Conservation (phyloP, 805 yeast species). For the Candida incommunis region DNA sequence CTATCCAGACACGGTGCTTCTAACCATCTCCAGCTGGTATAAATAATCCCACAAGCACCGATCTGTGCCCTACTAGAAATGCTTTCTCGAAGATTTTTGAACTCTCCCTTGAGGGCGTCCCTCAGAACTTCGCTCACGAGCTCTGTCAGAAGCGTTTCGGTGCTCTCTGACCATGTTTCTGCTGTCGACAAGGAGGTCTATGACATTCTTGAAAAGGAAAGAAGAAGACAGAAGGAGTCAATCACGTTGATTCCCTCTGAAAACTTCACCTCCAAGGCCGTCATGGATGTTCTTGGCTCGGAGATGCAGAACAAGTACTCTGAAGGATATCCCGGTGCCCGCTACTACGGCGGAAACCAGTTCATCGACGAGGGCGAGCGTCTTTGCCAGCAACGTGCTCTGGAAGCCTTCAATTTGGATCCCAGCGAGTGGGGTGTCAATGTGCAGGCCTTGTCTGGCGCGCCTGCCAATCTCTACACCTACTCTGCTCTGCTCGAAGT, state of each 20-base stretch:
- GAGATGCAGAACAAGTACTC: conserved; percentile 97
- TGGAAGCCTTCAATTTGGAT: conserved; percentile 63
- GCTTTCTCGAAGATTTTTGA: too few species aligned
- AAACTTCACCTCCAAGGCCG: conserved; percentile 90
- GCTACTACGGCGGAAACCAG: conserved; percentile 97
- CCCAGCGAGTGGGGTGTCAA: conserved; percentile 92
- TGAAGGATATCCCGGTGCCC: conserved; percentile 96
- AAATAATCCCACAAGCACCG: too few species aligned
- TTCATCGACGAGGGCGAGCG: conserved; percentile 84
- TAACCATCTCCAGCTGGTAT: too few species aligned
- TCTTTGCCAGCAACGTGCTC: conserved; percentile 82
- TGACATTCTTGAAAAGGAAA: conserved; percentile 61
- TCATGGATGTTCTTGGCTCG: conserved; percentile 86
- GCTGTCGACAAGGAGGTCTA: conserved; percentile 69
- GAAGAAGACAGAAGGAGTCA: conserved; percentile 78
- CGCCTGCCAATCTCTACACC: conserved; percentile 91
- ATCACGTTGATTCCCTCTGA: conserved; percentile 90
- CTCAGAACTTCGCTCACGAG: too few species aligned
- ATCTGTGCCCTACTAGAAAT: too few species aligned
- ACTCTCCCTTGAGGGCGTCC: too few species aligned
- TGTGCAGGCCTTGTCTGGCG: conserved; percentile 89
- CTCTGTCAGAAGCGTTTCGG: neutral
- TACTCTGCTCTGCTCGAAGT: conserved; percentile 81
- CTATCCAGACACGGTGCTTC: too few species aligned
- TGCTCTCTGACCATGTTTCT: conserved; percentile 11